These are phyloP conservation scores for Pythium scleroteichum DNA, from an alignment of 352 stramenopile species.

Conservation along the genomic window DNA sequence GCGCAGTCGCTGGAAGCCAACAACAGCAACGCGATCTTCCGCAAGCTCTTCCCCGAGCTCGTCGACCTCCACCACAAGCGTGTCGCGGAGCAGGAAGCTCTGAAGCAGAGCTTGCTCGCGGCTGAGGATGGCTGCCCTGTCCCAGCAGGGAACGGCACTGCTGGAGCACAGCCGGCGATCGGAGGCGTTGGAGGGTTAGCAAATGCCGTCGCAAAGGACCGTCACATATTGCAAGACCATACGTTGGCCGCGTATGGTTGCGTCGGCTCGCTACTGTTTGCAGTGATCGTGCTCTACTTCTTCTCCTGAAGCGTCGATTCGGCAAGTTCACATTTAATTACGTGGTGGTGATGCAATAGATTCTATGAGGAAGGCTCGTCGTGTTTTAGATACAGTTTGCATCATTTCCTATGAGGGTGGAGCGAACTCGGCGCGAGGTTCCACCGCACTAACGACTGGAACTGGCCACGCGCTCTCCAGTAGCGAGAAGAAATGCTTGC, in stretches of 20 bases:
- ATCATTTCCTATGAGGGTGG: background rate
- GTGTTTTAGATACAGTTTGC: background rate
- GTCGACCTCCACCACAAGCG: constrained; percentile 70
- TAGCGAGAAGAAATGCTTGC: constrained; percentile 39
- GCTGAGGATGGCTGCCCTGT: constrained; percentile 8
- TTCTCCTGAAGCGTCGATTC: constrained; percentile 36
- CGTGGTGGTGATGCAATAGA: constrained; percentile 10
- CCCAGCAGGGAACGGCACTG: background rate
- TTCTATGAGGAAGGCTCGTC: background rate
- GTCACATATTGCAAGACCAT: constrained; percentile 25
- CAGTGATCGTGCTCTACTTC: constrained; percentile 47
- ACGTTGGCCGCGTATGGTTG: constrained; percentile 38
- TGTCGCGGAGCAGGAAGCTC: constrained; percentile 39
- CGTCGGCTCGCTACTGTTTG: constrained; percentile 39
- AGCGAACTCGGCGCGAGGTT: background rate
- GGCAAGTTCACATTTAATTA: background rate
- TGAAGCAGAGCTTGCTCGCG: constrained; percentile 31
- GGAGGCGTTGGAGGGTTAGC: constrained; percentile 15
- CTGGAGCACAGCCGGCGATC: background rate
- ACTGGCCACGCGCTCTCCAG: constrained; percentile 43
- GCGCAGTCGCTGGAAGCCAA: constrained; percentile 81
- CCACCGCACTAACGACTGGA: background rate
- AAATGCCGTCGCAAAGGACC: constrained; percentile 23
- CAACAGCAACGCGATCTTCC: constrained; percentile 75
- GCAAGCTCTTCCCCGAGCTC: constrained; percentile 89